Conservation (phyloP, 148 eudicot species). For the Chenopodium berlandieri region DNA sequence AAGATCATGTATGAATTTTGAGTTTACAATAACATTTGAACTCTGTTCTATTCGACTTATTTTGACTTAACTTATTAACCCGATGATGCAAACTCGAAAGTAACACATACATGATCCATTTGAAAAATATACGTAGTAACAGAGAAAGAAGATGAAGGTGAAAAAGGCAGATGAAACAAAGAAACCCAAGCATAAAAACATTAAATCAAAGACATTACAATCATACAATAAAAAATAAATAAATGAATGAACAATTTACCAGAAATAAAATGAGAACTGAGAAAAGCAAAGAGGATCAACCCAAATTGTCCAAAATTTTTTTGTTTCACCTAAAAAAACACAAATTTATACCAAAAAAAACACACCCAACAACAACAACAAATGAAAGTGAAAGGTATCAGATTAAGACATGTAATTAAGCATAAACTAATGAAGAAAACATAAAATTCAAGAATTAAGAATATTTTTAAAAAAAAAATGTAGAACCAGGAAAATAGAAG, state of each 20-base stretch:
- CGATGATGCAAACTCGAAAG: neutral
- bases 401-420: neutral
- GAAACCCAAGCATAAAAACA: neutral
- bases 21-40: too few relatives aligned
- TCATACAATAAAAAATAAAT: neutral
- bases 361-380: neutral
- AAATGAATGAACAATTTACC: constrained; percentile 4
- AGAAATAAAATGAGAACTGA: neutral
- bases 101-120: neutral
- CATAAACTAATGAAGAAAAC: neutral
- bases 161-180: neutral
- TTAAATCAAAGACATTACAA: constrained; percentile 6
- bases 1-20: too few relatives aligned
- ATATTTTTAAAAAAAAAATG: neutral
- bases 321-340: constrained; percentile 1
- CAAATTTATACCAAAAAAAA: neutral
- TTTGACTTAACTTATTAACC: too few relatives aligned
- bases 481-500: neutral
- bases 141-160: neutral
- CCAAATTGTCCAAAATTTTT: neutral
- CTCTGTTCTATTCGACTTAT: too few relatives aligned
- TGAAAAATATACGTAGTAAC: neutral
- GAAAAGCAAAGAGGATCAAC: neutral
- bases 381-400: neutral
- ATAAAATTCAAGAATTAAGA: neutral